A percentile compares a stretch with the other conserved stretches of the same genome.
Evolutionary conservation across 164 flowering plant genomes (phyloP).

Genomic region (Magnolia officinalis): DNA sequence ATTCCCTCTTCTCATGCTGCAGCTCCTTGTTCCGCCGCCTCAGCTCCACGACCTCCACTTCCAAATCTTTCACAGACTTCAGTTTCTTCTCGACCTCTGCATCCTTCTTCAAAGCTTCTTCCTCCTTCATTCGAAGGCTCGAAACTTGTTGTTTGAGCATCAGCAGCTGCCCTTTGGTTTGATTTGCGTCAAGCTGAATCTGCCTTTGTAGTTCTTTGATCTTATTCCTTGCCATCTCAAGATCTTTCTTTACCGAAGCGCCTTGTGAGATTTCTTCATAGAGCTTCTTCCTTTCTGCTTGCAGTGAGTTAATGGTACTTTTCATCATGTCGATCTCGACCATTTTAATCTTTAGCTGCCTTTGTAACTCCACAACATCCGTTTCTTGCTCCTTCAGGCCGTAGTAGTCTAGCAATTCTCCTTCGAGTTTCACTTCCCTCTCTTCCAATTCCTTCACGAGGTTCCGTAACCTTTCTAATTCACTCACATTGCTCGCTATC

Average conservation of each 20-base stretch:
- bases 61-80: conserved; percentile 71
- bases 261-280: conserved; percentile 68
- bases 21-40: conserved; percentile 87
- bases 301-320: conserved; percentile 71
- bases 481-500: conserved; percentile 71
- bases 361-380: conserved; percentile 64
- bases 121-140: conserved; percentile 74
- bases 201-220: conserved; percentile 90
- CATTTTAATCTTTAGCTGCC: conserved; percentile 86
- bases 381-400: conserved; percentile 93
- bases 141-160: conserved; percentile 88
- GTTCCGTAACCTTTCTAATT: conserved; percentile 61
- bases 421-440: conserved; percentile 91
- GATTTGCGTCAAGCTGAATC: conserved; percentile 86
- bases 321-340: conserved; percentile 89
- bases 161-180: conserved; percentile 83
- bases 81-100: conserved; percentile 72
- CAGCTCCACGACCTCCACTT: conserved; percentile 78
- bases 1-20: conserved; percentile 89
- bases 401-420: conserved; percentile 89
- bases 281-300: conserved; percentile 86
- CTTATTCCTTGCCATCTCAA: conserved; percentile 74
- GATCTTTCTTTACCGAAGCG: conserved; percentile 54
- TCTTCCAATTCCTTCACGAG: conserved; percentile 92
- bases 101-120: conserved; percentile 66